Conservation (phyloP, 805 yeast species). For the Blastobotrys chiropterorum region DNA sequence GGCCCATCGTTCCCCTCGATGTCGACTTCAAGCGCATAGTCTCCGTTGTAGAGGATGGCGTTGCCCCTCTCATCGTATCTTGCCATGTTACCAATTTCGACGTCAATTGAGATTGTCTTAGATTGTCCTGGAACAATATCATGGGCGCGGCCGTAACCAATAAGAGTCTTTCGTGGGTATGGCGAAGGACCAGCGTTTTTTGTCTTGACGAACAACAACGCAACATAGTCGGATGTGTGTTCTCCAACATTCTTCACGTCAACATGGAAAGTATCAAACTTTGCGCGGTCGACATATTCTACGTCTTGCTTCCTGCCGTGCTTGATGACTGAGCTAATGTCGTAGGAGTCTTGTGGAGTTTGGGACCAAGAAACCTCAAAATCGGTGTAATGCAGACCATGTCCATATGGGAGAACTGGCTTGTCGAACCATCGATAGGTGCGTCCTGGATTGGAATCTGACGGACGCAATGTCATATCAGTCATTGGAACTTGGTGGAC, state of each 20-base stretch:
- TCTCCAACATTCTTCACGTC: conserved; percentile 8
- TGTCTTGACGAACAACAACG: conserved; percentile 7
- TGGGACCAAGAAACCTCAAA: conserved; percentile 2
- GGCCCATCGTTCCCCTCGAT: conserved; percentile 4
- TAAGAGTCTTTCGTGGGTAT: conserved; percentile 7
- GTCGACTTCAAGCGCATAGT: conserved; percentile 7
- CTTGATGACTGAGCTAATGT: conserved; percentile 1
- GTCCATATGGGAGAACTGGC: conserved; percentile 11
- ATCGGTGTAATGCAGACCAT: conserved; percentile 12
- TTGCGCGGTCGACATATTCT: conserved; percentile 2
- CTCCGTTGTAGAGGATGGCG: conserved; percentile 9
- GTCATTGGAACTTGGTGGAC: conserved; percentile 10
- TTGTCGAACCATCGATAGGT: conserved; percentile 13
- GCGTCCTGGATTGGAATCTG: conserved; percentile 10
- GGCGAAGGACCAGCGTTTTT: conserved; percentile 13
- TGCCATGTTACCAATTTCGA: conserved; percentile 6
- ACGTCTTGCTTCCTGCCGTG: conserved; percentile 1
- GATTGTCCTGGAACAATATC: conserved; percentile 7
- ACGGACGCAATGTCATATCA: conserved; percentile 11
- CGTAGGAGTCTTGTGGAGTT: neutral
- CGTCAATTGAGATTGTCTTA: neutral
- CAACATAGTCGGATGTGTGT: conserved; percentile 8
- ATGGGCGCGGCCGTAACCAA: conserved; percentile 6
- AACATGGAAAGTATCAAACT: conserved; percentile 4
- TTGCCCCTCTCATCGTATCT: conserved; percentile 11